Conservation (phyloP, 106 monocot genomes). For the Chionographis japonica region DNA sequence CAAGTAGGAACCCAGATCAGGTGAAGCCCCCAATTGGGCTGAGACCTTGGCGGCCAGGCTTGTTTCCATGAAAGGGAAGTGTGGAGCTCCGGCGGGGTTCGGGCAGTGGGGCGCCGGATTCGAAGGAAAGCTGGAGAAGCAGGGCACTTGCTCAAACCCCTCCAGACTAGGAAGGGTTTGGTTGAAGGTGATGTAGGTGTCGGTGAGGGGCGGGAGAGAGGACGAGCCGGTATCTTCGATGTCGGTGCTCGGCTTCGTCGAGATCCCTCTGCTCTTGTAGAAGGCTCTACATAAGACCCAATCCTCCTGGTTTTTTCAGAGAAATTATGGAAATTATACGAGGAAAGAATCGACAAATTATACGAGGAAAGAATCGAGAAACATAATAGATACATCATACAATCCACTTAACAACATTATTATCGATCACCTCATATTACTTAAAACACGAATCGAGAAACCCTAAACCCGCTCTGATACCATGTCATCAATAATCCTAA, state of each 20-base stretch:
- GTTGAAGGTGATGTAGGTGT: conserved; percentile 38
- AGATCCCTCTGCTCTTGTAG: conserved; percentile 52
- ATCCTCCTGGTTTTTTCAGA: conserved; percentile 59
- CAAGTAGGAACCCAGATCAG: conserved; percentile 6
- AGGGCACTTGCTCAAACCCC: conserved; percentile 85
- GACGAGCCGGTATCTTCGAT: conserved; percentile 31
- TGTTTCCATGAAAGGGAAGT: neutral
- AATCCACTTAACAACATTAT: too few relatives aligned
- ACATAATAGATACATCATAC: too few relatives aligned
- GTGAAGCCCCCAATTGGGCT: neutral
- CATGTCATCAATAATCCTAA: too few relatives aligned
- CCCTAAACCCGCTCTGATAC: too few relatives aligned
- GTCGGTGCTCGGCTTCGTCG: conserved; percentile 20
- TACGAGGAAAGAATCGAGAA: neutral
- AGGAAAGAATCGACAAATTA: too few relatives aligned
- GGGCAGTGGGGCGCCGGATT: neutral
- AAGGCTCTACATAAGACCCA: conserved; percentile 89
- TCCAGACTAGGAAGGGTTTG: conserved; percentile 11
- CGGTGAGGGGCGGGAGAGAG: conserved; percentile 55
- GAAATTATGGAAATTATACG: neutral
- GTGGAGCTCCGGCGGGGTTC: neutral
- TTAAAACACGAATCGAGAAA: too few relatives aligned
- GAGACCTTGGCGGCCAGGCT: neutral
- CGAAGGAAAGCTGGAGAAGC: conserved; percentile 69
- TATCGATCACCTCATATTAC: too few relatives aligned